phyloP scores from a whole-genome alignment of 345 rosid genomes.

The Arabidopsis arenosa region DNA sequence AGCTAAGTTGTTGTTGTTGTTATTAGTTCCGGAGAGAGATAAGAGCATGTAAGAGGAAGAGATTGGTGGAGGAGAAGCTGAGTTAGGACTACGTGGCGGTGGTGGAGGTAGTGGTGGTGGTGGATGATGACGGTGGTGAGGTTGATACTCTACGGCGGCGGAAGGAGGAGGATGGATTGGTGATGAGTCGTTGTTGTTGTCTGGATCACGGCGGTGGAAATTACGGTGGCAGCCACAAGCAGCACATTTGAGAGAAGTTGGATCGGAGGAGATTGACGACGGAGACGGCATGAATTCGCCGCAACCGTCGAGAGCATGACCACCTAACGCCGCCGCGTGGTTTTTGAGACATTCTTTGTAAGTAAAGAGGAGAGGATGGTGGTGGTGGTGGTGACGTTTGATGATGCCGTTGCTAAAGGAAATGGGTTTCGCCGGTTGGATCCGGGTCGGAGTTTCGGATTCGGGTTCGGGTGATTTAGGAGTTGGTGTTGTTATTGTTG shows the following conservation, averaged over 20 bases:
- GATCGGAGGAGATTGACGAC: slow-evolving; percentile 57
- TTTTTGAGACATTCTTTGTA: slow-evolving; percentile 81
- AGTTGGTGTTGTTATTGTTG: slow-evolving; percentile 31
- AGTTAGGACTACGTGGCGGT: slow-evolving; percentile 66
- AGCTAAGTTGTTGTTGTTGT: slow-evolving; percentile 41
- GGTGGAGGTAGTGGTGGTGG: slow-evolving; percentile 45
- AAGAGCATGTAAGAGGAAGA: slow-evolving; percentile 81
- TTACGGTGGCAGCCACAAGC: slow-evolving; percentile 94
- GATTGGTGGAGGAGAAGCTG: slow-evolving; percentile 74
- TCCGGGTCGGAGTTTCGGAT: slow-evolving; percentile 65
- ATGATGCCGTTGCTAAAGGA: slow-evolving; percentile 74
- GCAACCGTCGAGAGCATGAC: slow-evolving; percentile 83
- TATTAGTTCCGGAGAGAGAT: slow-evolving; percentile 62
- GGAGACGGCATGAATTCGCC: slow-evolving; percentile 92
- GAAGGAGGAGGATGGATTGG: slow-evolving; percentile 20
- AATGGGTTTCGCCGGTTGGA: slow-evolving; percentile 64
- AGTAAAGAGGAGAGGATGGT: slow-evolving; percentile 44
- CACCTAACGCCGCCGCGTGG: slow-evolving; percentile 78
- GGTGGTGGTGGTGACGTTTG: slow-evolving; percentile 63
- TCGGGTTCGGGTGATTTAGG: slow-evolving; percentile 68
- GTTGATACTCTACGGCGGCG: slow-evolving; percentile 56
- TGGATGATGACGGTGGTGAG: slow-evolving; percentile 80
- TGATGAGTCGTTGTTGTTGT: slow-evolving; percentile 44
- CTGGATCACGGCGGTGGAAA: slow-evolving; percentile 83
- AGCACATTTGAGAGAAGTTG: slow-evolving; percentile 77